phyloP scores from a whole-genome alignment of 371 early-diverging fungal genomes.

The Mucor piriformis region DNA sequence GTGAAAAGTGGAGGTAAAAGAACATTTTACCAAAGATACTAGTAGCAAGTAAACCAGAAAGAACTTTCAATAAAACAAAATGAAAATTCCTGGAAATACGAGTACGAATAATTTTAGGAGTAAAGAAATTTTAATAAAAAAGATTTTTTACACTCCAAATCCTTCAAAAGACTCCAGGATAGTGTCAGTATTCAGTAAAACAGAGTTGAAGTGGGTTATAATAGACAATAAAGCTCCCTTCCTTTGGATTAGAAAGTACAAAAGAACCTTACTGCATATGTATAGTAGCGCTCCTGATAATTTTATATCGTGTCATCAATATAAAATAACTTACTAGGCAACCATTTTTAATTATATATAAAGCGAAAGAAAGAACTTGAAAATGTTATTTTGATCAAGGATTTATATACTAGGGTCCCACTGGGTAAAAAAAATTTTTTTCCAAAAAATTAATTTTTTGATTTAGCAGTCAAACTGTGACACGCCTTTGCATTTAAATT shows the following conservation, averaged over 20 bases:
- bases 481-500: not conserved
- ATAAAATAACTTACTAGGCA: slow-evolving; percentile 23
- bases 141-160: slow-evolving; percentile 10
- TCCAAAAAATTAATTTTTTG: not conserved
- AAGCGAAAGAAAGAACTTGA: slow-evolving; percentile 1
- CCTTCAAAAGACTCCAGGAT: slow-evolving; percentile 20
- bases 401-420: not conserved
- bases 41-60: slow-evolving; percentile 18
- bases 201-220: slow-evolving; percentile 3
- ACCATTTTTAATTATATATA: slow-evolving; percentile 12
- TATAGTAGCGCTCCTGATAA: slow-evolving; percentile 2
- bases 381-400: not conserved
- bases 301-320: not conserved
- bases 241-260: slow-evolving; percentile 3
- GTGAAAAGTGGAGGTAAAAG: not conserved
- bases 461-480: not conserved
- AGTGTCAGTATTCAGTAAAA: slow-evolving; percentile 14
- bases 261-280: slow-evolving; percentile 11
- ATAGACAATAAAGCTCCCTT: slow-evolving; percentile 7
- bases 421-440: not conserved
- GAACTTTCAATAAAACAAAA: slow-evolving; percentile 4
- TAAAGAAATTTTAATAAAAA: not conserved
- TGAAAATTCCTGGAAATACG: slow-evolving; percentile 8
- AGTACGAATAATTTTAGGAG: slow-evolving; percentile 10
- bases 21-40: not conserved